These are phyloP conservation scores for sunflower (Helianthus annuus) DNA, from an alignment of 129 eudicot genomes.

Conservation along the genomic window DNA sequence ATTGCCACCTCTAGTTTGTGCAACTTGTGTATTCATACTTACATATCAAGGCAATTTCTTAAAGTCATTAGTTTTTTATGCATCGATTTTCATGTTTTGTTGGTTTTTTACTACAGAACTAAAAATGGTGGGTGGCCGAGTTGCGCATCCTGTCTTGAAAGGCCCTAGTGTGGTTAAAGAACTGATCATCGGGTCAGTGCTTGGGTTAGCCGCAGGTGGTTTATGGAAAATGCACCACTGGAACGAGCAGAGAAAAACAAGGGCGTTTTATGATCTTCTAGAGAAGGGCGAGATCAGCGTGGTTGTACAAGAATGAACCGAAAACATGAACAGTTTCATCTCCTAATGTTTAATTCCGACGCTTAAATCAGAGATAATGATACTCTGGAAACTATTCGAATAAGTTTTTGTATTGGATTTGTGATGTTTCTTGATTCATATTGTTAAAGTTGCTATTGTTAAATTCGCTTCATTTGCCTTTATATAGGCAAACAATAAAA, in stretches of 20 bases:
- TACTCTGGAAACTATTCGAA: conserved; percentile 28
- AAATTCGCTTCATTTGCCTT: not conserved
- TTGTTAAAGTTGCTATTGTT: conserved; percentile 22
- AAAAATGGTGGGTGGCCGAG: conserved; percentile 46
- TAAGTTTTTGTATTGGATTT: conserved; percentile 34
- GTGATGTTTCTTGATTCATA: conserved; percentile 22
- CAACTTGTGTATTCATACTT: not conserved
- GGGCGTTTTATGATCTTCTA: conserved; percentile 41
- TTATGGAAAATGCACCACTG: conserved; percentile 52
- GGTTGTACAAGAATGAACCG: conserved; percentile 36
- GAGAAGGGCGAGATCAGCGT: conserved; percentile 52
- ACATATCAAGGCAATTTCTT: not conserved
- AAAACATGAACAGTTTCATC: not conserved
- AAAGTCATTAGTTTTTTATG: not conserved
- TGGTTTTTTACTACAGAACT: conserved; percentile 13
- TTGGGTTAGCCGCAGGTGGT: conserved; percentile 45
- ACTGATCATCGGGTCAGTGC: conserved; percentile 41
- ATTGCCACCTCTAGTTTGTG: not conserved
- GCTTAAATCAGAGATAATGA: conserved; percentile 27
- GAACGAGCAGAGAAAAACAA: conserved; percentile 47
- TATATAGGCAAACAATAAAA: not conserved
- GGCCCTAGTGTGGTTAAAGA: conserved; percentile 51
- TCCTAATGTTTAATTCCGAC: conserved; percentile 9
- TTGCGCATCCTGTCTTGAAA: conserved; percentile 46
- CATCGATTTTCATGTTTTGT: conserved; percentile 5